Conservation (phyloP, 768 basidiomycete species). For the Rhodocollybia butyracea region DNA sequence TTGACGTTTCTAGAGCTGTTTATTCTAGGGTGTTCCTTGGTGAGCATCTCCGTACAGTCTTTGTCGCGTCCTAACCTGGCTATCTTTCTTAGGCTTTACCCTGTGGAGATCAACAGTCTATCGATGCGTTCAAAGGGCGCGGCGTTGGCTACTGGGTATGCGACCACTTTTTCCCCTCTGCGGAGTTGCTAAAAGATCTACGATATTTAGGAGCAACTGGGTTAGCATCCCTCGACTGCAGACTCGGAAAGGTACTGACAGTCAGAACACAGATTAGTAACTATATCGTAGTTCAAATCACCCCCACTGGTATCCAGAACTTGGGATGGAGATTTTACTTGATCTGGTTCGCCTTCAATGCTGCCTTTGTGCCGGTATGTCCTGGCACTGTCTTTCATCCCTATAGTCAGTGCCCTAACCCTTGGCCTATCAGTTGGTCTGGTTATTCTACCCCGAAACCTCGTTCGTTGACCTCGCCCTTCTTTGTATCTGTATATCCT, state of each 20-base stretch:
- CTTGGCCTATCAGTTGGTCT: conserved; percentile 39
- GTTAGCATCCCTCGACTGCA: no score
- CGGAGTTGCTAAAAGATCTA: no score
- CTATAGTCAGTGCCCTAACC: background rate
- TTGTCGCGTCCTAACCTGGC: background rate
- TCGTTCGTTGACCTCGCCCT: no score
- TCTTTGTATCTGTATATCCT: no score
- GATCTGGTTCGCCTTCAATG: conserved; percentile 48
- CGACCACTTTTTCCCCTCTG: no score
- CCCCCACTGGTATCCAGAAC: conserved; percentile 41
- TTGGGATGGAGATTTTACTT: conserved; percentile 49
- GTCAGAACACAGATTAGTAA: no score
- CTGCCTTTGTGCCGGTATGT: conserved; percentile 44
- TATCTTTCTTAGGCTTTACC: conserved; percentile 41
- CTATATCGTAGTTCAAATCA: conserved; percentile 48
- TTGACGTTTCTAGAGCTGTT: background rate
- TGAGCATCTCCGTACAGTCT: background rate
- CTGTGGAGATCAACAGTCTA: conserved; percentile 48
- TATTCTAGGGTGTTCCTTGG: background rate
- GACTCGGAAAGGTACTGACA: no score
- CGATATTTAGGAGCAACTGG: no score
- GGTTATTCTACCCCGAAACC: conserved; percentile 47
- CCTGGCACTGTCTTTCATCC: background rate
- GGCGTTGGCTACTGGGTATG: conserved; percentile 44
- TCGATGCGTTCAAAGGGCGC: conserved; percentile 50